Evolutionary conservation across 129 eudicot species (phyloP).

Genomic region (Flaveria ramosissima): DNA sequence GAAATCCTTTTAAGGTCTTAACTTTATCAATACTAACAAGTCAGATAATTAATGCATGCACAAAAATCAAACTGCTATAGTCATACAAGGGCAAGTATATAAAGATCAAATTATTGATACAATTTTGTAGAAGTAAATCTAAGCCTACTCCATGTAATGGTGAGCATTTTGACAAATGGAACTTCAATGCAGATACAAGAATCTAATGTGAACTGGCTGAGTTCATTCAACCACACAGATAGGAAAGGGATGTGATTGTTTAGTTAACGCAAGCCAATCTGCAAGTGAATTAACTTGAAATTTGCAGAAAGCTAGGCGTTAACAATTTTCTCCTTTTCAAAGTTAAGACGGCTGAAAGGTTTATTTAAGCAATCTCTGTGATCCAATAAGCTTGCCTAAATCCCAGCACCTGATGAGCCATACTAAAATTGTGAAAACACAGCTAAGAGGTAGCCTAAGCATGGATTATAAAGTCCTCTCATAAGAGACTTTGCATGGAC

Average conservation of each 20-base stretch:
- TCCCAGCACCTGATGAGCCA: conserved; percentile 3
- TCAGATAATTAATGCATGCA: neutral
- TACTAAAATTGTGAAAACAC: conserved; percentile 13
- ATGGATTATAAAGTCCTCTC: neutral
- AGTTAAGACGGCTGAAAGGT: neutral
- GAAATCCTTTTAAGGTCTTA: conserved; percentile 10
- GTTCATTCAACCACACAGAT: conserved; percentile 4
- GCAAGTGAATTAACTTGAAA: neutral
- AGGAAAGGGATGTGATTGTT: neutral
- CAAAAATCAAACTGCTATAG: conserved; percentile 3
- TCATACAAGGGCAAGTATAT: neutral
- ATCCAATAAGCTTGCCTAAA: neutral
- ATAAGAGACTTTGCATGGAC: neutral
- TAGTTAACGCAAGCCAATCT: neutral
- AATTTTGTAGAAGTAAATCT: conserved; percentile 12
- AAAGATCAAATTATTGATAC: conserved; percentile 6
- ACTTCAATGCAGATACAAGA: neutral
- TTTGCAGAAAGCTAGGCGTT: conserved; percentile 11
- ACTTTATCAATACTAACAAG: conserved; percentile 1
- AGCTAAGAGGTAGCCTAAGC: neutral
- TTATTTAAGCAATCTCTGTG: conserved; percentile 7
- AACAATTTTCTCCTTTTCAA: neutral
- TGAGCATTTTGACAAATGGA: conserved; percentile 7
- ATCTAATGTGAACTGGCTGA: conserved; percentile 15
- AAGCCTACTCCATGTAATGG: neutral